Evolutionary conservation across 139 green algal genomes (phyloP).

Genomic region (Edaphochlamys debaryana): DNA sequence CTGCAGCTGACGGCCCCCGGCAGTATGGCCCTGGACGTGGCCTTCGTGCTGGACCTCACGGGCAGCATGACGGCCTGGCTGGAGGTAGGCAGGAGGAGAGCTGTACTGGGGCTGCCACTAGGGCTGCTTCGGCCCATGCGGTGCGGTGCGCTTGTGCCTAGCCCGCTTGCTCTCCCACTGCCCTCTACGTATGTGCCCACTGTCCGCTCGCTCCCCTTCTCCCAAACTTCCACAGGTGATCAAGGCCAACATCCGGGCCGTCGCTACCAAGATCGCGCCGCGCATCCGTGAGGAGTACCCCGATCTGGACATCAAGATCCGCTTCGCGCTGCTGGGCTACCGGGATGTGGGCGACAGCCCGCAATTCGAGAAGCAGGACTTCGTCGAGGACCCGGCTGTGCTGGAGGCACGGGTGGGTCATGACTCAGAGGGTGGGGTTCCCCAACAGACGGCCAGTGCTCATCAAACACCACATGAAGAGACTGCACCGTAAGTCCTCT

Average conservation of each 20-base stretch:
- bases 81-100: too few relatives aligned
- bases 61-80: constrained; percentile 57
- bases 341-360: constrained; percentile 52
- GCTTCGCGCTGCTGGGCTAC: constrained; percentile 55
- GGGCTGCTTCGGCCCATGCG: too few relatives aligned
- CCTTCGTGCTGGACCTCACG: constrained; percentile 53
- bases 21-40: constrained; percentile 51
- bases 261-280: constrained; percentile 38
- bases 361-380: constrained; percentile 43
- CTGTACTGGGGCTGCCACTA: too few relatives aligned
- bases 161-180: too few relatives aligned
- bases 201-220: too few relatives aligned
- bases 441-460: too few relatives aligned
- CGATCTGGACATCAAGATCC: constrained; percentile 40
- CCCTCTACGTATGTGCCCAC: too few relatives aligned
- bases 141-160: too few relatives aligned
- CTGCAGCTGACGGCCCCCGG: constrained; percentile 42
- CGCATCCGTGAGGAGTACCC: constrained; percentile 52
- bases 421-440: too few relatives aligned
- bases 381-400: constrained; percentile 38
- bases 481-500: too few relatives aligned
- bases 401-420: constrained; percentile 41
- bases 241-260: constrained; percentile 52
- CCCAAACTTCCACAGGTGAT: too few relatives aligned
- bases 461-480: too few relatives aligned